Evolutionary conservation across 1,284 basidiomycete genomes (phyloP), one percentile per base, ranked within the genome.

Genomic region (Mycena citricolor): DNA sequence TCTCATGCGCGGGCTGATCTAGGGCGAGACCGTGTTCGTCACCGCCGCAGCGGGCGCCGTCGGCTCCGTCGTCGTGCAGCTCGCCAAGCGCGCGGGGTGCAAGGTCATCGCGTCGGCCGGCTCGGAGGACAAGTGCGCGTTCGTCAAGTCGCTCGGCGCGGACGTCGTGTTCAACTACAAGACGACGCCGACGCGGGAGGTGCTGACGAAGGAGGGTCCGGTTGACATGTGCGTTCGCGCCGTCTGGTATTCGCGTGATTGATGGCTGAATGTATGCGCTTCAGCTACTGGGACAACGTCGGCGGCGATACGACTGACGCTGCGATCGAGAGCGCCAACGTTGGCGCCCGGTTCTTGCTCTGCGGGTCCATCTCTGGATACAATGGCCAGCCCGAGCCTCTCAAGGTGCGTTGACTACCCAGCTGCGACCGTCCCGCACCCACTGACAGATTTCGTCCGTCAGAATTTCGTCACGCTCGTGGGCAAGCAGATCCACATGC

Each of bases 61-160:
- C 8, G 23, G 25, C 20, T 20, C 20, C 21, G 23, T 73, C 14
- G 73, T 77, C 12, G 68, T 73, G 20, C 79, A 88, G 63, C 68
- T 85, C n/a, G 82, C 80, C 2, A 86, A 83, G 49, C 63, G 67
- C 5, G 73, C 76, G 10, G 83, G 81, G 0, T 61, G 81, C 21
- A 83, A 81, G 51, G 84, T 90, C 38, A 82, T 89, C 50, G 86
- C 77, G 0, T 84, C 86, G 2, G 83, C 85, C 0, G 86, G 87
- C 1, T 78, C 81, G 0, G 72, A 79, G 7, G 80, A 82, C 40
- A 91, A 90, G 62, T 78, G 83, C 39, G 61, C 69, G 10, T 83
- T 78, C 61, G 70, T 86, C 54, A 76, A 76, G 54, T 62, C 73
- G 25, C 62, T 88, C 32, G 85, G 86, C 1, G 79, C 79, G 5